Base-by-base conservation (phyloP, 257 asterid genomes). In the Handroanthus guayacan region DNA sequence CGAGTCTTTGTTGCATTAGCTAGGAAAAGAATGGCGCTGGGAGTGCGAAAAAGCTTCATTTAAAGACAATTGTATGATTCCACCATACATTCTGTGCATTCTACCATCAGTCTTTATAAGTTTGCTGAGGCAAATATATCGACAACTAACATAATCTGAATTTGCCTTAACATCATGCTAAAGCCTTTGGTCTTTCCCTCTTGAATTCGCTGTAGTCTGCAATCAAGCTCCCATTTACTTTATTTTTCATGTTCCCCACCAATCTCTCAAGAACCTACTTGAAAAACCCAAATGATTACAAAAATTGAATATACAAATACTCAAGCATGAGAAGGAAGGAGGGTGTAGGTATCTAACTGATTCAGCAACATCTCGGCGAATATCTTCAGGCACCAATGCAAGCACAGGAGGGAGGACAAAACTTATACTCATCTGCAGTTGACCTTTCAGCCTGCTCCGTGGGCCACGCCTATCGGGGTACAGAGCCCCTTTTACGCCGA, bases 341-440 rank as follows among this genome's bases (percentile, higher is more conserved):
- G 63, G 34, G 52, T 17, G 39, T 39, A 39, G 84, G 54, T 37
- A 56, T 79, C 87, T 90, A 65, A 93, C 99, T 87, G 92, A 82
- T 10, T 95, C 95, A 72, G 98, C 94, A 62, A 95, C 97, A 75
- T 93, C 96, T 73, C 81, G 84, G 2, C 92, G 93, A 67, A 93
- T 88, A 79, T 87, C 79, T 50, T 93, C 96, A 62, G 99, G 99
- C 77, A 95, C 85, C 71, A 95, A 77, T 36, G 85, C 85, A 38
- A 95, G 96, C 74, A 89, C 31, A n/a, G 92, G 90, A 56, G 99
- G 97, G 50, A 91, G 94, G 67, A 80, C 83, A 79, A 93, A 90
- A 85, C 94, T 91, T 67, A 95, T 91, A 83, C 82, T 89, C 96
- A 90, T 86, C 87, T 87, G 87, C 43, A 95, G 80, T 54, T 83